Conservation (phyloP, 768 basidiomycete species). For the Boletellus ananiceps region DNA sequence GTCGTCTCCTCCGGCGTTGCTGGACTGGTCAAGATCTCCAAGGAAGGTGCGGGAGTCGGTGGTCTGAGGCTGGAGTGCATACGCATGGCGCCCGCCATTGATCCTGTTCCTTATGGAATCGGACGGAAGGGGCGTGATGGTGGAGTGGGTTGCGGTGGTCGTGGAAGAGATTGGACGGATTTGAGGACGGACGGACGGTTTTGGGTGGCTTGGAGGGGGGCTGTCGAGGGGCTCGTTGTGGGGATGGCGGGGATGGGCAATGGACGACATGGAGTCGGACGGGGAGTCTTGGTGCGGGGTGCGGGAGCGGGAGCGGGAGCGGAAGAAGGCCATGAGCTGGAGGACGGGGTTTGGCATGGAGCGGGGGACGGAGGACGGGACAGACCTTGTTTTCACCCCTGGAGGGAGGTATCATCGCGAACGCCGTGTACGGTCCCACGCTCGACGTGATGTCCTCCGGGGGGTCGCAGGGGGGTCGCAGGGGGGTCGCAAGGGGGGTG, state of each 20-base stretch:
- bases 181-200: slow-evolving; percentile 44
- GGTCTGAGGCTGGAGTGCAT: slow-evolving; percentile 12
- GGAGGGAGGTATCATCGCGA: background rate
- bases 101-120: slow-evolving; percentile 28
- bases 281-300: slow-evolving; percentile 10
- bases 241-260: slow-evolving; percentile 13
- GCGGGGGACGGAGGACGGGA: background rate
- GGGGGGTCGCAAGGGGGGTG: background rate
- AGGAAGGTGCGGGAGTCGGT: slow-evolving; percentile 10
- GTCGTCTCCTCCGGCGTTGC: slow-evolving; percentile 11
- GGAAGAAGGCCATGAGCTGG: slow-evolving; percentile 59
- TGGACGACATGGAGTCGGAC: slow-evolving; percentile 12
- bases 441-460: too few relatives aligned
- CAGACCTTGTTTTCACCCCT: slow-evolving; percentile 42
- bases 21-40: slow-evolving; percentile 12
- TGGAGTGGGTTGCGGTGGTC: slow-evolving; percentile 58
- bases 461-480: slow-evolving; percentile 1
- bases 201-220: slow-evolving; percentile 21
- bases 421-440: too few relatives aligned
- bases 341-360: background rate
- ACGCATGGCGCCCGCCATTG: slow-evolving; percentile 15
- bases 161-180: slow-evolving; percentile 65
- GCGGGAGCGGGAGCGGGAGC: slow-evolving; percentile 52
- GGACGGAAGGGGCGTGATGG: slow-evolving; percentile 54
- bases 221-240: slow-evolving; percentile 7